Base-by-base conservation (phyloP, 1,284 basidiomycete species). In the Meira nashicola region DNA sequence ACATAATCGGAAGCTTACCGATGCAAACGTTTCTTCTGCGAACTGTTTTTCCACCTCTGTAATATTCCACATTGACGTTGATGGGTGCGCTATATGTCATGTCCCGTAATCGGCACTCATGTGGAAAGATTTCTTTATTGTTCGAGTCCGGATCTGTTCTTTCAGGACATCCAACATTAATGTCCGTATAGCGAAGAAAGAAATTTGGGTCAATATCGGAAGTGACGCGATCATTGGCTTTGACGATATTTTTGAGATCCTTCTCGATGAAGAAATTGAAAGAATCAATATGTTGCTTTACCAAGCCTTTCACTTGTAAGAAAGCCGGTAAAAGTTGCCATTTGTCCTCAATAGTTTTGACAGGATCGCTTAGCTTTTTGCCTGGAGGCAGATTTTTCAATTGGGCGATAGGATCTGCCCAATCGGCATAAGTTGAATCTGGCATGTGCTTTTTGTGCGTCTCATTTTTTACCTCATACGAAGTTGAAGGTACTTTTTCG, bases 221-320 rank as follows among this genome's bases (percentile, higher is more conserved):
- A n/a, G 74, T 77, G 63, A 74, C 70, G 50, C 68, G 68, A 54
- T 75, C 71, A 60, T 76, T 76, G 28, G 70, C 70, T 54, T 74
- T 71, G 57, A 79, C 86, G 72, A 99, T 97, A 71, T 94, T 94
- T 79, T 93, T 94, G 57, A 77, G 70, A 54, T 74, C 75, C 40
- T 90, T 88, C 74, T 98, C 90, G 72, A 98, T 91, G 78, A 99
- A 98, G 80, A 97, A 95, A 82, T 99, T 98, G 86, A 95, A 99
- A 9, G 93, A 97, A 80, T 99, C 96, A 71, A 98, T 91, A 78
- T 99, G 95, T 79, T 99, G 95, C 81, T 98, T 98, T 63, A 78
- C 76, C 14, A 78, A 64, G 33, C 76, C 76, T 54, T 78, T 78
- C 57, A 76, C 75, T 53, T 78, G 72, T 15, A 78, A 58, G 54